phyloP scores from a whole-genome alignment of 208 protist genomes.

The Angomonas ambiguus region DNA sequence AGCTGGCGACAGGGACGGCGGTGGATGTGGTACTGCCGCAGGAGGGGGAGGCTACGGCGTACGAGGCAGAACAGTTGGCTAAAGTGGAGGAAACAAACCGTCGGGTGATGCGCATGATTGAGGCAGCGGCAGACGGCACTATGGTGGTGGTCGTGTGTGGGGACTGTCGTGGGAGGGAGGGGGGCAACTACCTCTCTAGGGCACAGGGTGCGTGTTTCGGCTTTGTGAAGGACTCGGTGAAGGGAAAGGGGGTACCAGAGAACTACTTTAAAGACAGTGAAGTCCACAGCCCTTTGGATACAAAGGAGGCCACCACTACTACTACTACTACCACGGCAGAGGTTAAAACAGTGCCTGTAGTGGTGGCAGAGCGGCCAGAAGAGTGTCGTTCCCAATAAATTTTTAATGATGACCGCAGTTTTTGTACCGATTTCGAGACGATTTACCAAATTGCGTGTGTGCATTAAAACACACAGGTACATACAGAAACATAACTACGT shows the following conservation, averaged over 20 bases:
- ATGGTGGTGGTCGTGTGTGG: slow-evolving; percentile 55
- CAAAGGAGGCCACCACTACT: too few species aligned
- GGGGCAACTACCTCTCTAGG: slow-evolving; percentile 38
- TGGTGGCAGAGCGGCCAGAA: background rate
- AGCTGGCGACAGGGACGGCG: slow-evolving; percentile 43
- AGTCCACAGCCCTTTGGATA: too few species aligned
- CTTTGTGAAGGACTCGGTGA: slow-evolving; percentile 77
- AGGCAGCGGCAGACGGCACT: slow-evolving; percentile 62
- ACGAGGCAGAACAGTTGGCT: slow-evolving; percentile 32
- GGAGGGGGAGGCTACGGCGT: slow-evolving; percentile 2
- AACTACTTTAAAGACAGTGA: too few species aligned
- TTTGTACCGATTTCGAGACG: background rate
- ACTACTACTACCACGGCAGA: background rate
- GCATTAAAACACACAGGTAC: too few species aligned
- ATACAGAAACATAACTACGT: too few species aligned
- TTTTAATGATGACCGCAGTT: too few species aligned
- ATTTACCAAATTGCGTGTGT: background rate
- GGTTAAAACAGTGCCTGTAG: background rate
- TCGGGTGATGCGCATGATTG: slow-evolving; percentile 66
- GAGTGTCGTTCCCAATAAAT: slow-evolving; percentile 1
- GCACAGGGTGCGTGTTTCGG: slow-evolving; percentile 64
- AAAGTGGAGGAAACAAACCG: slow-evolving; percentile 50
- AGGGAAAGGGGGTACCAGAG: slow-evolving; percentile 25
- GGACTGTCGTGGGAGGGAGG: slow-evolving; percentile 24
- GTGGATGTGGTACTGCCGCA: slow-evolving; percentile 37